Evolutionary conservation across 164 flowering plant genomes (phyloP), one percentile per base, ranked within the genome.

Genomic region (Umbilicus rupestris): DNA sequence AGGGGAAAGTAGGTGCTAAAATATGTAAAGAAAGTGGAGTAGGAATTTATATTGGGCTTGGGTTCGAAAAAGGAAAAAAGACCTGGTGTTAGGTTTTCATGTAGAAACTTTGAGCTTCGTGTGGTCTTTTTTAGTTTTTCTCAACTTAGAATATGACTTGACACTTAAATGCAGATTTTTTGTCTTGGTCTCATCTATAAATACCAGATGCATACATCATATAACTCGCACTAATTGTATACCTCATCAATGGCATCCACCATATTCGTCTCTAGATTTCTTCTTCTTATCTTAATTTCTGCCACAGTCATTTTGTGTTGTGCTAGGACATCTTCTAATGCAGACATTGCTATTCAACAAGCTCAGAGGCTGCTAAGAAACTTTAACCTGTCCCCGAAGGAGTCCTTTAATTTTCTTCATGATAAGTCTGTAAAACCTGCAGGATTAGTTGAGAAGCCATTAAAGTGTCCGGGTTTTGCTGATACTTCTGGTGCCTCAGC

Each of bases 391-490:
- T 71, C 42, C 46, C 73, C 73, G 6, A 46, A 58, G 22, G 58
- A 39, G 14, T 10, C 69, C 16, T 62, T 77, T 12, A 77, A 74
- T 70, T 29, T 55, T 50, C 17, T n/a, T 19, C 35, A 16, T 5
- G n/a, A 64, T 41, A 64, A n/a, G 6, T 16, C 71, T 28, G 47
- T n/a, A n/a, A n/a, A 68, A 41, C 26, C 57, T 28, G 52, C 50
- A 5, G 63, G 22, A 31, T 8, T 80, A 39, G 77, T 78, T 5
- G 83, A 80, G 69, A 75, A 47, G 65, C 66, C 59, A 22, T 39
- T 80, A 49, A 37, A 29, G 37, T 71, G 74, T 20, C 62, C 72
- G 39, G 12, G 9, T 46, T 33, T 65, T 20, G 39, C 7, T 33
- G 63, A 42, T 26, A 49, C 72, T 55, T 29, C 15, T 5, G 73